A percentile compares a stretch with the other conserved stretches of the same genome.
These are phyloP conservation scores for Ogataea ganodermae DNA, from an alignment of 805 yeast genomes.

Conservation along the genomic window DNA sequence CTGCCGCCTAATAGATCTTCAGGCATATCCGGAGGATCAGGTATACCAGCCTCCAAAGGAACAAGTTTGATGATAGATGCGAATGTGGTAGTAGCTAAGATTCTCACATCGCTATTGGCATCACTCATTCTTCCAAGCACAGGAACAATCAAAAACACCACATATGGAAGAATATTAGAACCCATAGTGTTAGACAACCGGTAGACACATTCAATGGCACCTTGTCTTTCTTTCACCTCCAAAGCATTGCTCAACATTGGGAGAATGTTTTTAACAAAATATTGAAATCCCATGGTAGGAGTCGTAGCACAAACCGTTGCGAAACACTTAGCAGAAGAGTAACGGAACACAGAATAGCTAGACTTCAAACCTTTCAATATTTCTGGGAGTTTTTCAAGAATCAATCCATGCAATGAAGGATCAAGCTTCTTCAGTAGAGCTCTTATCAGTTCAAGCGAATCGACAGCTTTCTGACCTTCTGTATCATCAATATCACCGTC, in stretches of 20 bases:
- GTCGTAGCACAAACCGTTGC: conserved; percentile 73
- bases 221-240: conserved; percentile 74
- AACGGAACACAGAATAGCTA: conserved; percentile 78
- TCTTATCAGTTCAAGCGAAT: conserved; percentile 78
- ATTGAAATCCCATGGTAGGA: conserved; percentile 73
- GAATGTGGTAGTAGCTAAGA: conserved; percentile 91
- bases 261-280: conserved; percentile 71
- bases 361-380: conserved; percentile 60
- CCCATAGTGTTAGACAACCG: conserved; percentile 88
- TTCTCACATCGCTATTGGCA: conserved; percentile 82
- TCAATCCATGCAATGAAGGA: conserved; percentile 46
- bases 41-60: conserved; percentile 96
- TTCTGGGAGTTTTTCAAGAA: conserved; percentile 55
- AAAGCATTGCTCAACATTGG: conserved; percentile 83
- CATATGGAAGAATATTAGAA: conserved; percentile 84
- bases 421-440: conserved; percentile 69
- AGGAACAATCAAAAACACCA: conserved; percentile 93
- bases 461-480: conserved; percentile 79
- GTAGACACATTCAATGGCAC: conserved; percentile 88
- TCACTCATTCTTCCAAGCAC: conserved; percentile 98
- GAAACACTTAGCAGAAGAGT: conserved; percentile 86
- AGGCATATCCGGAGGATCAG: conserved; percentile 93
- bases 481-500: conserved; percentile 38
- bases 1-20: conserved; percentile 80
- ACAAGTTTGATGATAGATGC: conserved; percentile 94